These are phyloP conservation scores for Pestalotiopsis sp. DNA, from an alignment of 2,329 filamentous ascomycete genomes.

Conservation along the genomic window DNA sequence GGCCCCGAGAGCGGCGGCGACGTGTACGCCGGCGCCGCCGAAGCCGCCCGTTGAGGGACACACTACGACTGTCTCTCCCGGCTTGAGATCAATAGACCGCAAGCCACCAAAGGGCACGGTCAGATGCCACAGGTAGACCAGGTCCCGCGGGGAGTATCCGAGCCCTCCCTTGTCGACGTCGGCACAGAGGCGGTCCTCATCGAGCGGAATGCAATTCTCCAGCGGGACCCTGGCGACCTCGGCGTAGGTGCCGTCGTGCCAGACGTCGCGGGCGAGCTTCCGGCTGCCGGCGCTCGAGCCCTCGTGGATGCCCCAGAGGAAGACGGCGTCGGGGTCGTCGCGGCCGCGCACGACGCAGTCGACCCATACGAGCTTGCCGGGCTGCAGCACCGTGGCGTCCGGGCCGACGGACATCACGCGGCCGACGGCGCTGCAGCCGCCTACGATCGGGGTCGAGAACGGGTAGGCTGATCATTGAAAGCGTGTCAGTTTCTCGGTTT, in stretches of 20 bases:
- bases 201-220: slow-evolving; percentile 36
- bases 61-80: slow-evolving; percentile 50
- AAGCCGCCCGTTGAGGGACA: slow-evolving; percentile 49
- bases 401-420: slow-evolving; percentile 34
- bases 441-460: slow-evolving; percentile 31
- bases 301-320: slow-evolving; percentile 32
- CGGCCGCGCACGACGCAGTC: slow-evolving; percentile 35
- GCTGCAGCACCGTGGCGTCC: slow-evolving; percentile 31
- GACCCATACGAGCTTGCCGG: slow-evolving; percentile 36
- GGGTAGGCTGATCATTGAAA: slow-evolving; percentile 16
- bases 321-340: slow-evolving; percentile 31
- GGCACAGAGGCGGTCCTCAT: slow-evolving; percentile 32
- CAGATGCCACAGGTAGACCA: slow-evolving; percentile 37
- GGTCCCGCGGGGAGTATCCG: slow-evolving; percentile 42
- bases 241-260: slow-evolving; percentile 34
- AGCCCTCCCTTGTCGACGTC: slow-evolving; percentile 20
- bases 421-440: slow-evolving; percentile 33
- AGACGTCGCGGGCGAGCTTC: slow-evolving; percentile 33
- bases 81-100: slow-evolving; percentile 39
- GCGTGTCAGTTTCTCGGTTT: too few relatives aligned
- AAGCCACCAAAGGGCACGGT: slow-evolving; percentile 50
- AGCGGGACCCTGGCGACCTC: slow-evolving; percentile 37
- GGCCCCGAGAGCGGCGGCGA: slow-evolving; percentile 51
- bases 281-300: slow-evolving; percentile 25
- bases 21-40: slow-evolving; percentile 45